These are phyloP conservation scores for Emericellopsis cladophorae DNA, from an alignment of 2,329 filamentous ascomycete species.

Conservation along the genomic window DNA sequence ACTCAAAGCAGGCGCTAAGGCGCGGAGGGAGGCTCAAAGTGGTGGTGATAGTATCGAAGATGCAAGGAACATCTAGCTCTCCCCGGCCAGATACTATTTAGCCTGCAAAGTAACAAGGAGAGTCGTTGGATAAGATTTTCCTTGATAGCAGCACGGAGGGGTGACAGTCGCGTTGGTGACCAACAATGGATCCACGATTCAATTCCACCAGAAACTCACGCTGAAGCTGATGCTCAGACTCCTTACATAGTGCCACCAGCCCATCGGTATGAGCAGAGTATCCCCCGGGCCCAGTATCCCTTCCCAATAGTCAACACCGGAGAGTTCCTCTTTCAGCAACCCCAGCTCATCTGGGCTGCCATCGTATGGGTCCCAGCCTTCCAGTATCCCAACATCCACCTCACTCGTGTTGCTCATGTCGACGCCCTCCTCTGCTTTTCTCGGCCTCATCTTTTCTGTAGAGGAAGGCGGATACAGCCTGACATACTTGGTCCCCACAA, in stretches of 20 bases:
- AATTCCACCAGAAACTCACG: slow-evolving; percentile 94
- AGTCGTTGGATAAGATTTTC: not conserved
- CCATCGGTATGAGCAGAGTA: slow-evolving; percentile 76
- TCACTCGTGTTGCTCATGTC: slow-evolving; percentile 87
- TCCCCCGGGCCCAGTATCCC: slow-evolving; percentile 72
- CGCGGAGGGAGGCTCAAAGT: slow-evolving; percentile 30
- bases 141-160: no score
- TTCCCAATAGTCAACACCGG: slow-evolving; percentile 55
- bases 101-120: not conserved
- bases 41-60: slow-evolving; percentile 21
- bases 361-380: slow-evolving; percentile 40
- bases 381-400: slow-evolving; percentile 61
- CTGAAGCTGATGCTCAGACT: slow-evolving; percentile 81
- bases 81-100: no score
- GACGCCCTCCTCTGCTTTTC: slow-evolving; percentile 54
- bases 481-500: slow-evolving; percentile 86
- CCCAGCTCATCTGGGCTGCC: slow-evolving; percentile 15
- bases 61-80: slow-evolving; percentile 4
- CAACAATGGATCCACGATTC: slow-evolving; percentile 5
- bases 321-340: slow-evolving; percentile 34
- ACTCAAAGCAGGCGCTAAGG: slow-evolving; percentile 48
- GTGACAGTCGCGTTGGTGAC: not conserved
- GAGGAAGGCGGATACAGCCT: slow-evolving; percentile 65
- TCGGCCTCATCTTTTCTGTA: slow-evolving; percentile 45
- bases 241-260: slow-evolving; percentile 97